These are phyloP conservation scores for Solanum stenotomum DNA, from an alignment of 257 asterid genomes.

Conservation along the genomic window DNA sequence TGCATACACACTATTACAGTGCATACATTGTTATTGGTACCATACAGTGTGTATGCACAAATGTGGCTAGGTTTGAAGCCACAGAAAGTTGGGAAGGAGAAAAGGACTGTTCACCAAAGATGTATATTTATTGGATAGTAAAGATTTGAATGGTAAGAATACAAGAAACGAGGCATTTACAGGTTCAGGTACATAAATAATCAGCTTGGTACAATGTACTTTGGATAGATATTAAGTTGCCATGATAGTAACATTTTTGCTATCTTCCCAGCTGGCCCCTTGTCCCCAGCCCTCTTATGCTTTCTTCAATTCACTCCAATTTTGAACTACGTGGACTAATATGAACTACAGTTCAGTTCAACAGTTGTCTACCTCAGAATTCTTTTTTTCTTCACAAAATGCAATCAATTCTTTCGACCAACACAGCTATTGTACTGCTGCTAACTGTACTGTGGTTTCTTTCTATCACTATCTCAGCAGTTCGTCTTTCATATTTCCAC, in stretches of 20 bases:
- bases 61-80: background rate
- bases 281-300: background rate
- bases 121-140: background rate
- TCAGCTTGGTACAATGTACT: background rate
- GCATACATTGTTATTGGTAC: background rate
- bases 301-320: background rate
- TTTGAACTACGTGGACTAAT: background rate
- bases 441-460: background rate
- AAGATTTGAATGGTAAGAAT: background rate
- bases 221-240: background rate
- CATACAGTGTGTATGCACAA: background rate
- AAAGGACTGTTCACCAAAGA: background rate
- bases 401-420: background rate
- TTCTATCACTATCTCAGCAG: background rate
- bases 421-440: background rate
- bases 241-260: background rate
- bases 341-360: background rate
- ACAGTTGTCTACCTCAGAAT: background rate
- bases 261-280: background rate
- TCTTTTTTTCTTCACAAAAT: background rate
- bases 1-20: background rate
- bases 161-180: background rate
- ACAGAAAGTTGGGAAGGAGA: background rate
- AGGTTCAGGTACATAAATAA: background rate
- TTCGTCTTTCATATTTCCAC: background rate